These are phyloP conservation scores for Scheffersomyces segobiensis DNA, from an alignment of 1,139 yeast species.

Conservation along the genomic window DNA sequence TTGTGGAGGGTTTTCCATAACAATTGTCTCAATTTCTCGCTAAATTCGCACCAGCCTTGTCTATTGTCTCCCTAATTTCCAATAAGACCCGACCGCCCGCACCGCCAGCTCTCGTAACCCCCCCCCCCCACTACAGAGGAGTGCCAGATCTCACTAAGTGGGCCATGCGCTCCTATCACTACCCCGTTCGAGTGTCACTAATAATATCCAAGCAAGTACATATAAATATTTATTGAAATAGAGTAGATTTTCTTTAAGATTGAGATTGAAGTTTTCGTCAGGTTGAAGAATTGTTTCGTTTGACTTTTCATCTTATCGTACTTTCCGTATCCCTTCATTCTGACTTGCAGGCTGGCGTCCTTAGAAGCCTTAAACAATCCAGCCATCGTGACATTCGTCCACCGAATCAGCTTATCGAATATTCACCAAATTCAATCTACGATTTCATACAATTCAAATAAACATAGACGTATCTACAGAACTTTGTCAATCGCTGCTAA, in stretches of 20 bases:
- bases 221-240: too few species aligned
- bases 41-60: not conserved
- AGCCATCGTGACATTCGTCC: not conserved
- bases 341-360: not conserved
- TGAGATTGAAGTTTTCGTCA: not conserved
- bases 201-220: not conserved
- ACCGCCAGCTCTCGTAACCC: not conserved
- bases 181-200: conserved; percentile 2
- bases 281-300: not conserved
- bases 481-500: not conserved
- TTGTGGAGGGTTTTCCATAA: not conserved
- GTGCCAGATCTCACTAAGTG: not conserved
- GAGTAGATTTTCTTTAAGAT: not conserved
- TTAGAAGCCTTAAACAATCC: too few species aligned
- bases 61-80: not conserved
- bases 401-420: not conserved
- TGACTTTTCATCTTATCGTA: not conserved
- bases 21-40: not conserved
- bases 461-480: not conserved
- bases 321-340: not conserved
- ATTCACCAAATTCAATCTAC: not conserved
- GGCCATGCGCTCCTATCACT: conserved; percentile 6
- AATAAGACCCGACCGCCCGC: not conserved
- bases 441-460: not conserved
- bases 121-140: not conserved